Evolutionary conservation across 345 rosid genomes (phyloP).

Genomic region (Laguncularia racemosa): DNA sequence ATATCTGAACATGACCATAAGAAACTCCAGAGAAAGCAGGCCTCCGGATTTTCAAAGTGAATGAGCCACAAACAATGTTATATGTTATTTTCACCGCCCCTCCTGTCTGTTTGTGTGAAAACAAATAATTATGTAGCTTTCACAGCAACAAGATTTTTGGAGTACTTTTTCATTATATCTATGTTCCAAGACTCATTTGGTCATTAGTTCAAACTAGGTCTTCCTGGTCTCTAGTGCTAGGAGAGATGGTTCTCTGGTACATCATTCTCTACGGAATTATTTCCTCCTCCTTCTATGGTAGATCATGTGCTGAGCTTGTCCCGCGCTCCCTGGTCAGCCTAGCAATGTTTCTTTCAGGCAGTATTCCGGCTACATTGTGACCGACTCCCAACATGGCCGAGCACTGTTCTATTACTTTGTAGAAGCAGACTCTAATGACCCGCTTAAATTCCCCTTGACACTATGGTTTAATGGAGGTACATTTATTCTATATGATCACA

Average conservation of each 20-base stretch:
- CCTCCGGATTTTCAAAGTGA: too few species aligned
- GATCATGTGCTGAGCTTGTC: conserved; percentile 14
- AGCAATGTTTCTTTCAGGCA: conserved; percentile 18
- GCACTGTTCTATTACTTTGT: conserved; percentile 28
- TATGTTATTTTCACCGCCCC: too few species aligned
- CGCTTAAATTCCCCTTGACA: conserved; percentile 17
- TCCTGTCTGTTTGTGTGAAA: too few species aligned
- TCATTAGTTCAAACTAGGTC: too few species aligned
- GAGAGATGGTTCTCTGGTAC: neutral
- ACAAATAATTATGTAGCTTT: too few species aligned
- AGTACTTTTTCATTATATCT: too few species aligned
- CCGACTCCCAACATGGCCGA: conserved; percentile 22
- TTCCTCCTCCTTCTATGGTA: neutral
- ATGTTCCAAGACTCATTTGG: too few species aligned
- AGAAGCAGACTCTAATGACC: conserved; percentile 14
- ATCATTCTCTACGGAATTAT: neutral
- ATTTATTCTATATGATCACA: too few species aligned
- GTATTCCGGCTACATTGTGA: conserved; percentile 25
- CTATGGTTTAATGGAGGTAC: conserved; percentile 25
- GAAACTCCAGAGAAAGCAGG: too few species aligned
- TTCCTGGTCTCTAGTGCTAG: neutral
- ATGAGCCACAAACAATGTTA: too few species aligned
- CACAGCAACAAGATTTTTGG: too few species aligned
- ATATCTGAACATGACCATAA: too few species aligned
- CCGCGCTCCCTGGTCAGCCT: conserved; percentile 25